These are phyloP conservation scores for Naematelia aurantialba DNA, from an alignment of 768 basidiomycete species.

Conservation along the genomic window DNA sequence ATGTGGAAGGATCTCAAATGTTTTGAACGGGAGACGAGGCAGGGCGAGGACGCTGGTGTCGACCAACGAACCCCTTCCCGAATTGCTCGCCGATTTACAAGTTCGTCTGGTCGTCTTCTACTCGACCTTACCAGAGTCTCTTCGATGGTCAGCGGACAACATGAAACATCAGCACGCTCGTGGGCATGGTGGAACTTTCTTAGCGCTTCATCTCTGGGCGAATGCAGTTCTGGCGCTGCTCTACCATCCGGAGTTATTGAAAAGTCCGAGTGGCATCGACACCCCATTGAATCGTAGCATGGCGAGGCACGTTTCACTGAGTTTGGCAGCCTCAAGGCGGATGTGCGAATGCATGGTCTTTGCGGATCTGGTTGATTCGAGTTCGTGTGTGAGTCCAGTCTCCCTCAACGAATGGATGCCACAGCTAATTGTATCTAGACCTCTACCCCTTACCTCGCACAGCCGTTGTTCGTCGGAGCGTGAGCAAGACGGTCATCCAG, in stretches of 20 bases:
- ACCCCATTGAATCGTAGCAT: slow-evolving; percentile 45
- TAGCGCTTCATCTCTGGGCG: slow-evolving; percentile 37
- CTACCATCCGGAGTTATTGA: slow-evolving; percentile 47
- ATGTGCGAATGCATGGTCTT: slow-evolving; percentile 50
- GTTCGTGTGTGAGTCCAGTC: slow-evolving; percentile 19
- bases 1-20: slow-evolving; percentile 44
- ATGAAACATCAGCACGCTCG: slow-evolving; percentile 42
- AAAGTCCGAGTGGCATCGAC: slow-evolving; percentile 42
- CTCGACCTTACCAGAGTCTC: slow-evolving; percentile 31
- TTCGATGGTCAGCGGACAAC: slow-evolving; percentile 45
- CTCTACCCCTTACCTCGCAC: background rate
- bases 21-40: slow-evolving; percentile 45
- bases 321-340: slow-evolving; percentile 36
- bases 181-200: slow-evolving; percentile 38
- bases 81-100: slow-evolving; percentile 40
- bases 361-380: slow-evolving; percentile 35
- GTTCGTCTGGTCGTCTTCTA: slow-evolving; percentile 40
- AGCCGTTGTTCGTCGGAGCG: slow-evolving; percentile 8
- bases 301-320: slow-evolving; percentile 38
- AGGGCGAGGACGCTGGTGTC: slow-evolving; percentile 36
- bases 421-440: background rate
- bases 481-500: background rate
- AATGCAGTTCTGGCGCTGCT: slow-evolving; percentile 45
- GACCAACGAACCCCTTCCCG: slow-evolving; percentile 31
- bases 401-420: background rate